Evolutionary conservation across 208 protist species (phyloP).

Genomic region (Leishmania tarentolae): DNA sequence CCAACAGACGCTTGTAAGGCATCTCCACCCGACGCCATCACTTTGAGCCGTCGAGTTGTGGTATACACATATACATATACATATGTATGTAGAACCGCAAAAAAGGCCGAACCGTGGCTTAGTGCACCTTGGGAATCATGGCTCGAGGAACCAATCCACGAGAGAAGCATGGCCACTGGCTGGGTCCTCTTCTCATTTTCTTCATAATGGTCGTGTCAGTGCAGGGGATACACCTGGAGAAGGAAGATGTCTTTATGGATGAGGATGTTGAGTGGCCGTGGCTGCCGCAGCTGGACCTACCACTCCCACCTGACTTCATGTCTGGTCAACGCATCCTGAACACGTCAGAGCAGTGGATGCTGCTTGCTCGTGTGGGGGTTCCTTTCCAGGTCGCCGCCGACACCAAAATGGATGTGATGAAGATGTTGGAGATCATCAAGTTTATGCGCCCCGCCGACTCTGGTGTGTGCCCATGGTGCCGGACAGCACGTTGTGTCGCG

Average conservation of each 20-base stretch:
- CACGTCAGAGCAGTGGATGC: constrained; percentile 24
- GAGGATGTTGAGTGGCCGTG: constrained; percentile 14
- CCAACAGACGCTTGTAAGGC: not conserved
- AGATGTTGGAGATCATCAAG: constrained; percentile 19
- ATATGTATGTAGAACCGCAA: not conserved
- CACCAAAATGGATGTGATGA: constrained; percentile 19
- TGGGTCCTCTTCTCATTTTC: not conserved
- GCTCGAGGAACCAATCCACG: not conserved
- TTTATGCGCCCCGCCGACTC: constrained; percentile 17
- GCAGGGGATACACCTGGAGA: not conserved
- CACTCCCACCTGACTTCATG: constrained; percentile 2
- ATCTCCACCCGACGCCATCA: not conserved
- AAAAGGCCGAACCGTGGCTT: not conserved
- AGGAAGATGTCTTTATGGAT: not conserved
- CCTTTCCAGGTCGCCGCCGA: constrained; percentile 21
- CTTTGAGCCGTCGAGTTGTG: not conserved
- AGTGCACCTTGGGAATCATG: not conserved
- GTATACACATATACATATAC: not conserved
- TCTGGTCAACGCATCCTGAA: constrained; percentile 12
- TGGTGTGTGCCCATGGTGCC: constrained; percentile 27
- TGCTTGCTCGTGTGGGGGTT: constrained; percentile 35
- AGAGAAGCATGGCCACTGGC: not conserved
- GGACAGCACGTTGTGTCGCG: constrained; percentile 9
- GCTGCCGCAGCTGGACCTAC: constrained; percentile 24
- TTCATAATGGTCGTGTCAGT: not conserved